Evolutionary conservation across 768 basidiomycete genomes (phyloP).

Genomic region (Porphyrellus cyaneotinctus): DNA sequence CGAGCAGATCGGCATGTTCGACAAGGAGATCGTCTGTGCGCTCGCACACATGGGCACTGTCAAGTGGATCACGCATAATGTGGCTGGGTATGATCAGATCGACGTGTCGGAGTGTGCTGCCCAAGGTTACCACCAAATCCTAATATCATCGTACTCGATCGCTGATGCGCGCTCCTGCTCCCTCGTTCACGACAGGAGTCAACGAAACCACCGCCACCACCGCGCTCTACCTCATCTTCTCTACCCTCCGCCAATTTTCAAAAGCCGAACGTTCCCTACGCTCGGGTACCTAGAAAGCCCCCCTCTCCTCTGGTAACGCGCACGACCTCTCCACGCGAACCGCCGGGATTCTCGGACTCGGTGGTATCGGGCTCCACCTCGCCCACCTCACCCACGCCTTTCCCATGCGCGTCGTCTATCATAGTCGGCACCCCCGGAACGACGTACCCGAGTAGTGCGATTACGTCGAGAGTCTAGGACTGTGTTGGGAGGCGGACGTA

Average conservation of each 20-base stretch:
- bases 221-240: constrained; percentile 77
- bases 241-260: constrained; percentile 70
- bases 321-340: constrained; percentile 69
- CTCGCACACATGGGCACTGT: constrained; percentile 49
- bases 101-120: no score
- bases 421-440: constrained; percentile 55
- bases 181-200: no score
- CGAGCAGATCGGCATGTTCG: constrained; percentile 67
- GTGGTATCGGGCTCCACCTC: constrained; percentile 72
- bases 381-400: constrained; percentile 73
- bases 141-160: no score
- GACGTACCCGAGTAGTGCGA: constrained; percentile 72
- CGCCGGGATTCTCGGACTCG: constrained; percentile 69
- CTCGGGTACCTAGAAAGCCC: constrained; percentile 57
- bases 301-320: constrained; percentile 41
- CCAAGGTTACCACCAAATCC: constrained; percentile 57
- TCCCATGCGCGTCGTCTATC: constrained; percentile 87
- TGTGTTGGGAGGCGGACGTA: constrained; percentile 61
- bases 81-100: no score
- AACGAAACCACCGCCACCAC: constrained; percentile 90
- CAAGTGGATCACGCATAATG: no score
- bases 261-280: constrained; percentile 52
- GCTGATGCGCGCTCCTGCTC: no score
- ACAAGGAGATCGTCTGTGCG: constrained; percentile 68
- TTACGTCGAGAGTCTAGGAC: constrained; percentile 65